Evolutionary conservation across 2,329 filamentous ascomycete species (phyloP).

Genomic region (Colletotrichum sp.): DNA sequence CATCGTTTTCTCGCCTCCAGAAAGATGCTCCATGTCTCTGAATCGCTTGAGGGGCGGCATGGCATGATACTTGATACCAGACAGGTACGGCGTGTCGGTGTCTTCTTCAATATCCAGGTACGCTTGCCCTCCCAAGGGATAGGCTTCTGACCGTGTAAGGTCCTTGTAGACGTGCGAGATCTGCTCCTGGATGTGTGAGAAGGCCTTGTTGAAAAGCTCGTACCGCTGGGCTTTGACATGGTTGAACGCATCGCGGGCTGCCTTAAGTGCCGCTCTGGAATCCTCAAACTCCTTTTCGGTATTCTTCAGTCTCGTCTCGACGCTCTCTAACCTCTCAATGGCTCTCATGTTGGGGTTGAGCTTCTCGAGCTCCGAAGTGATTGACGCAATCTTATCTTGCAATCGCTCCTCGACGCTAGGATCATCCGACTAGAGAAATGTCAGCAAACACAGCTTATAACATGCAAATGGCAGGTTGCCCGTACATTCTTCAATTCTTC

Average conservation of each 20-base stretch:
- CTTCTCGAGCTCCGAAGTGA: conserved; percentile 85
- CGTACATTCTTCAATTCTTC: conserved; percentile 81
- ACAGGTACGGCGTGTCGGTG: conserved; percentile 93
- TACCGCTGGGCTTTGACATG: conserved; percentile 81
- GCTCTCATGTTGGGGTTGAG: conserved; percentile 97
- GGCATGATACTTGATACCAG: conserved; percentile 96
- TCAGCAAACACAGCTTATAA: conserved; percentile 28
- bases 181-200: conserved; percentile 92
- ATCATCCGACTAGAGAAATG: conserved; percentile 63
- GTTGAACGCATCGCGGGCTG: conserved; percentile 83
- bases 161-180: conserved; percentile 95
- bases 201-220: conserved; percentile 94
- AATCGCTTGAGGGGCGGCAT: conserved; percentile 99
- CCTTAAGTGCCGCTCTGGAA: conserved; percentile 75
- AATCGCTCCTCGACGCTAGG: conserved; percentile 76
- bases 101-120: conserved; percentile 95
- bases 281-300: conserved; percentile 91
- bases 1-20: conserved; percentile 98
- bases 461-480: conserved; percentile 19
- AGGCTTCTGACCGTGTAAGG: conserved; percentile 87
- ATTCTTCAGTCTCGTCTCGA: conserved; percentile 80
- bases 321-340: conserved; percentile 86
- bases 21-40: conserved; percentile 98
- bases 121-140: conserved; percentile 86
- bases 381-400: conserved; percentile 75